Conservation (phyloP, 2,329 filamentous ascomycete species). For the Paraconiothyrium brasiliense region DNA sequence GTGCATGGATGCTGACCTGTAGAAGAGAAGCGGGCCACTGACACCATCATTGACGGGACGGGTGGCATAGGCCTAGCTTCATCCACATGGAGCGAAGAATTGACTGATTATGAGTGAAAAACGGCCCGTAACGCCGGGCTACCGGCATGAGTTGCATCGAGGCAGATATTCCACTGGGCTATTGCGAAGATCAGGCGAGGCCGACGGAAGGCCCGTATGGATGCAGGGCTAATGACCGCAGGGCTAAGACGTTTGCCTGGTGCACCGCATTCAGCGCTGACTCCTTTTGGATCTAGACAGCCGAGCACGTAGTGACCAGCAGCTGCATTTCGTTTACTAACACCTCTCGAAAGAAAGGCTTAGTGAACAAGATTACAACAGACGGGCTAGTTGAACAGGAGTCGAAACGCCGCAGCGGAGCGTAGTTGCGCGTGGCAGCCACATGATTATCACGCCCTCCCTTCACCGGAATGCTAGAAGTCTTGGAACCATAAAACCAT, state of each 20-base stretch:
- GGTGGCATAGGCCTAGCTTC: neutral
- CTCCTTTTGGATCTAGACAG: neutral
- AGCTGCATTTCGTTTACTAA: neutral
- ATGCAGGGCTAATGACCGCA: conserved; percentile 12
- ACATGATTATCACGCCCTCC: neutral
- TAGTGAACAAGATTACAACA: neutral
- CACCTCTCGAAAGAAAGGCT: neutral
- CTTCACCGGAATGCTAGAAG: conserved; percentile 14
- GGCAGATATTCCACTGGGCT: conserved; percentile 3
- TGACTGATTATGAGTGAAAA: conserved; percentile 5
- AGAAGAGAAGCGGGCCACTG: neutral
- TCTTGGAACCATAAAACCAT: neutral
- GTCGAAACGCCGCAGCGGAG: neutral
- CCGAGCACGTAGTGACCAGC: neutral
- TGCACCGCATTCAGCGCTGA: conserved; percentile 10
- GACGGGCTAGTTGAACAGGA: neutral
- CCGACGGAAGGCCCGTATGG: conserved; percentile 11
- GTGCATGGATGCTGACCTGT: neutral
- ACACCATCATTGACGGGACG: neutral
- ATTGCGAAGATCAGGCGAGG: neutral
- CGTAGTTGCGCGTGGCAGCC: neutral
- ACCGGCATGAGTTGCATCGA: conserved; percentile 6
- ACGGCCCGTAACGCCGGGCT: conserved; percentile 17
- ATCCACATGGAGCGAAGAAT: neutral
- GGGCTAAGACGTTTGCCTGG: conserved; percentile 16